phyloP scores from a whole-genome alignment of 139 green algal species.

The Yamagishiella unicocca region DNA sequence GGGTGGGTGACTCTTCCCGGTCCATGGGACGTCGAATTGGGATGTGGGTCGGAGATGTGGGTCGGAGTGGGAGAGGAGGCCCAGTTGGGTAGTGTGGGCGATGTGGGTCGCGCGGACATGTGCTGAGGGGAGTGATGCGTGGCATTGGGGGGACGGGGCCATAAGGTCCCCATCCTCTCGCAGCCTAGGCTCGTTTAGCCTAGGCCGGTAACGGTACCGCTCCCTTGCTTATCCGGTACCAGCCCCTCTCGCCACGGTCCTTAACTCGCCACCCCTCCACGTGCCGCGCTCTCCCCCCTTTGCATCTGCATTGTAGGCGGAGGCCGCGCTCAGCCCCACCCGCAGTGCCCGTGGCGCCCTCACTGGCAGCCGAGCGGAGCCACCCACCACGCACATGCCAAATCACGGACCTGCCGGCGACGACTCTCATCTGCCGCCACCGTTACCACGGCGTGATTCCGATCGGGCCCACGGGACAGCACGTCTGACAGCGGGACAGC shows the following conservation, averaged over 20 bases:
- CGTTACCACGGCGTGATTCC: not conserved
- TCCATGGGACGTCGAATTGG: not conserved
- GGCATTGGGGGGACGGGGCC: too few species aligned
- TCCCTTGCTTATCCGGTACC: too few species aligned
- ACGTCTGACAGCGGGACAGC: not conserved
- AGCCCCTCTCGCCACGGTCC: too few species aligned
- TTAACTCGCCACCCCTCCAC: too few species aligned
- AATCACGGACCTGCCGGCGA: too few species aligned
- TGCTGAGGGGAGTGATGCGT: too few species aligned
- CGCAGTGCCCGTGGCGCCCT: not conserved
- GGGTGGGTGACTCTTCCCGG: slow-evolving; percentile 19
- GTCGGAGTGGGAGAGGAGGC: not conserved
- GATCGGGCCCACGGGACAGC: not conserved
- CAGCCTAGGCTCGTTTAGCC: too few species aligned
- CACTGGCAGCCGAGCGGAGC: not conserved
- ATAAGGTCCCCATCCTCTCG: too few species aligned
- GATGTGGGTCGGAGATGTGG: not conserved
- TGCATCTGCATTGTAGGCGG: not conserved
- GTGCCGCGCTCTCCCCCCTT: too few species aligned
- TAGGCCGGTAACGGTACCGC: too few species aligned
- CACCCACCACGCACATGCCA: not conserved
- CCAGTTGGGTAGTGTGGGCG: not conserved
- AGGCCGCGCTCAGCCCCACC: not conserved
- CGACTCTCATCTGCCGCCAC: too few species aligned
- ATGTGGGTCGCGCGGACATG: too few species aligned